Evolutionary conservation across 2,329 filamentous ascomycete genomes (phyloP).

Genomic region (Pseudohalonectria lignicola): DNA sequence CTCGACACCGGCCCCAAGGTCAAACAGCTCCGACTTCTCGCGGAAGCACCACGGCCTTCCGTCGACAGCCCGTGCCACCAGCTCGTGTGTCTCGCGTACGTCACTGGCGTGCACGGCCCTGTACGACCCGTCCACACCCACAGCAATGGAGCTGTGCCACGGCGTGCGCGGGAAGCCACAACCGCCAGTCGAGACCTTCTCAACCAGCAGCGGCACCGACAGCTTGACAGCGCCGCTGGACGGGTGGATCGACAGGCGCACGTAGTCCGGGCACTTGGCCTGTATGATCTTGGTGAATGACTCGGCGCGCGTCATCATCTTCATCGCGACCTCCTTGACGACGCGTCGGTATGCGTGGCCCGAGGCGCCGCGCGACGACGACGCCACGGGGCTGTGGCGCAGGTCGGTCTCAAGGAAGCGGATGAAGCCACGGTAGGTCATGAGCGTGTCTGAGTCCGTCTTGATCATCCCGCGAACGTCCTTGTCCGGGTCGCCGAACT

Average conservation of each 20-base stretch:
- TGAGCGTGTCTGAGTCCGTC: constrained; percentile 33
- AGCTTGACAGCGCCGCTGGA: constrained; percentile 36
- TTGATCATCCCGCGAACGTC: constrained; percentile 29
- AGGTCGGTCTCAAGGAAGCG: constrained; percentile 42
- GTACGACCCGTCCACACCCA: constrained; percentile 28
- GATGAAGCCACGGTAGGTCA: constrained; percentile 43
- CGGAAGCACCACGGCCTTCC: constrained; percentile 36
- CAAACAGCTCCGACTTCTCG: constrained; percentile 21
- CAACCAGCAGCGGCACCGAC: constrained; percentile 33
- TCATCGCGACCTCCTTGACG: constrained; percentile 38
- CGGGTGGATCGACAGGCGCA: constrained; percentile 43
- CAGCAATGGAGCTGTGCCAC: constrained; percentile 38
- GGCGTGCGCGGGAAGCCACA: no score
- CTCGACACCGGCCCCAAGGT: no score
- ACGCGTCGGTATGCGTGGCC: constrained; percentile 35
- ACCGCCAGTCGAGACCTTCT: constrained; percentile 26
- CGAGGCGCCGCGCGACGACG: no score
- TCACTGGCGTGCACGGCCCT: constrained; percentile 28
- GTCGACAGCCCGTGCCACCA: constrained; percentile 29
- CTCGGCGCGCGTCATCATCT: constrained; percentile 43
- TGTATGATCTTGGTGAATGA: constrained; percentile 39
- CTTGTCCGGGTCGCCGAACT: constrained; percentile 29
- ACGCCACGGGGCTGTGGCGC: constrained; percentile 30
- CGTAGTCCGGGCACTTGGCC: constrained; percentile 29
- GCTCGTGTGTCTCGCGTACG: constrained; percentile 24